A percentile compares a stretch with the other conserved stretches of the same genome.
phyloP scores from a whole-genome alignment of 257 asterid species.

The Linderniella brevidens region DNA sequence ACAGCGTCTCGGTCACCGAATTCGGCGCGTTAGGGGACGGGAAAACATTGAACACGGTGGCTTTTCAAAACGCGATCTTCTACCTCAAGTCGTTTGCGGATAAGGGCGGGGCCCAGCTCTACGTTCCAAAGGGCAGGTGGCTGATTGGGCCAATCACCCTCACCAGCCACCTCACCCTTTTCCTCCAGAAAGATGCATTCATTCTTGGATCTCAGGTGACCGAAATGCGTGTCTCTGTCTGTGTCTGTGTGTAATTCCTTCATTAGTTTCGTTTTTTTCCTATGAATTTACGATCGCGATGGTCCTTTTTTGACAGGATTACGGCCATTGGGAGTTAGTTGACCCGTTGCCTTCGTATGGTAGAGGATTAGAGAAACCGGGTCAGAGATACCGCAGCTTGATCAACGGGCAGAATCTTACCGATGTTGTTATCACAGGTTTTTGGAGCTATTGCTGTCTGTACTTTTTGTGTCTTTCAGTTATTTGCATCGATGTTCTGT shows the following conservation, averaged over 20 bases:
- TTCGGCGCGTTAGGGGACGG: conserved; percentile 75
- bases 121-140: conserved; percentile 74
- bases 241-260: background rate
- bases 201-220: conserved; percentile 70
- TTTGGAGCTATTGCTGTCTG: too few relatives aligned
- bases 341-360: conserved; percentile 51
- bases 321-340: conserved; percentile 32
- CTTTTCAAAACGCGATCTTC: conserved; percentile 73
- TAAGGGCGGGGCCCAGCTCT: conserved; percentile 87
- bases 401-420: conserved; percentile 22
- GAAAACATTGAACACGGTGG: conserved; percentile 48
- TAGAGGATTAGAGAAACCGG: conserved; percentile 19
- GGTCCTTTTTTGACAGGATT: conserved; percentile 18
- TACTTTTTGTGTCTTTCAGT: too few relatives aligned
- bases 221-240: background rate
- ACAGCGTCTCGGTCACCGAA: conserved; percentile 54
- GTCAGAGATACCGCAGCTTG: conserved; percentile 36
- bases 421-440: conserved; percentile 41
- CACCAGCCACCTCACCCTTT: conserved; percentile 78
- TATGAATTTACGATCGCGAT: background rate
- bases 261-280: too few relatives aligned
- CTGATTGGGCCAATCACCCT: conserved; percentile 58
- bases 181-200: conserved; percentile 60
- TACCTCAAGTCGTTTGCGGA: conserved; percentile 74
- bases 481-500: too few relatives aligned